Conservation (phyloP, 768 basidiomycete species). For the Naganishia onofrii region DNA sequence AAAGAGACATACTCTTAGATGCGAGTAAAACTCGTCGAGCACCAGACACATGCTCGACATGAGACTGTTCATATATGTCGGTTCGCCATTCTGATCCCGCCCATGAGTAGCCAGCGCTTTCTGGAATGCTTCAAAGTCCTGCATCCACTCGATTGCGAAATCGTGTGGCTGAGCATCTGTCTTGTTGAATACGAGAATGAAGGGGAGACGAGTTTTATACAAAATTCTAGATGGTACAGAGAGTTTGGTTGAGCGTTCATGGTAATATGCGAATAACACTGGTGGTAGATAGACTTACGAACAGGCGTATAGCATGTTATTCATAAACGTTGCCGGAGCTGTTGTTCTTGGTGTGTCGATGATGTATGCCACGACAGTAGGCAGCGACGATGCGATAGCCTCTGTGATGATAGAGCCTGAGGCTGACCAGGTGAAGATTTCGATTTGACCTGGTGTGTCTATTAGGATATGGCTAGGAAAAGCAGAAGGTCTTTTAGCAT, state of each 20-base stretch:
- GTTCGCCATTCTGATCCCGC: constrained; percentile 72
- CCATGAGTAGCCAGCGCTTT: constrained; percentile 71
- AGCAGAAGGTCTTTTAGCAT: not conserved
- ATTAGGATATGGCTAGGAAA: constrained; percentile 79
- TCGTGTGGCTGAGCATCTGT: constrained; percentile 85
- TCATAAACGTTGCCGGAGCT: constrained; percentile 94
- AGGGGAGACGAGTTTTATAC: constrained; percentile 96
- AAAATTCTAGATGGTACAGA: constrained; percentile 64
- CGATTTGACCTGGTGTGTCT: constrained; percentile 98
- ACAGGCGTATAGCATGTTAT: constrained; percentile 99
- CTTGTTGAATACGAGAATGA: constrained; percentile 98
- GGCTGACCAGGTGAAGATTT: constrained; percentile 99
- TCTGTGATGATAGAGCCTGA: constrained; percentile 98
- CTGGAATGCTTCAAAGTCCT: constrained; percentile 94
- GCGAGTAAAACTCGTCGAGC: constrained; percentile 95
- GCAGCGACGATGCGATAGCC: constrained; percentile 85
- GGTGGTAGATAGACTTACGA: constrained; percentile 59
- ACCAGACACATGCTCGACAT: constrained; percentile 99
- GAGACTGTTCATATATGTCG: constrained; percentile 95
- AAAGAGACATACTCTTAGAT: constrained; percentile 67
- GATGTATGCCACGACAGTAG: constrained; percentile 92
- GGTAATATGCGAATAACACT: not conserved
- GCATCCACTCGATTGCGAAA: constrained; percentile 97
- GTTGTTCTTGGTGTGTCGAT: constrained; percentile 95
- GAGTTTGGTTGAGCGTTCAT: not conserved